Evolutionary conservation across 176 grass and related monocot genomes (phyloP).

Genomic region (Elaeis guineensis): DNA sequence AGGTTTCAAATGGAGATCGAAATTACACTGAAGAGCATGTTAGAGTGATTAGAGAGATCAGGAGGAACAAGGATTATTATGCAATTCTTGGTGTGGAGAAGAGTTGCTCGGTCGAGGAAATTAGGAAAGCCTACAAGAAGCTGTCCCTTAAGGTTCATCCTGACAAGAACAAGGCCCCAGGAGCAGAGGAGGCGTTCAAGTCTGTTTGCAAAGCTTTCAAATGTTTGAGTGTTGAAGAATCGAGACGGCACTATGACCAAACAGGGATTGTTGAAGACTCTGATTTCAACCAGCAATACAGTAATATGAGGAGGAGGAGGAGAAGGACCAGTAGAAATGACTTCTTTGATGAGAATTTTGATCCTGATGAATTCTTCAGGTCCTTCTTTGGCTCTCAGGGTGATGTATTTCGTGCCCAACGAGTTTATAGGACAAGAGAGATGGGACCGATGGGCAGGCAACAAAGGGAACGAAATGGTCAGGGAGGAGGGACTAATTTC

Average conservation of each 20-base stretch:
- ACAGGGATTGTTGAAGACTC: conserved; percentile 44
- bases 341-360: conserved; percentile 60
- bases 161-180: conserved; percentile 88
- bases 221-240: conserved; percentile 76
- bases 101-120: conserved; percentile 60
- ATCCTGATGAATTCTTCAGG: conserved; percentile 78
- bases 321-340: conserved; percentile 37
- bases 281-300: conserved; percentile 49
- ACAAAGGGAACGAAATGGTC: conserved; percentile 30
- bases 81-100: conserved; percentile 72
- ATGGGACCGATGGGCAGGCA: conserved; percentile 11
- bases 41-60: conserved; percentile 52
- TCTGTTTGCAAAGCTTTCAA: conserved; percentile 81
- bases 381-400: conserved; percentile 64
- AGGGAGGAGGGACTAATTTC: conserved; percentile 23
- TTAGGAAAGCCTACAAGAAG: conserved; percentile 79
- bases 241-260: conserved; percentile 59
- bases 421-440: conserved; percentile 41
- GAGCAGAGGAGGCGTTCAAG: conserved; percentile 92
- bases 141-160: conserved; percentile 87
- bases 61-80: conserved; percentile 81
- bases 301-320: conserved; percentile 37
- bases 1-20: conserved; percentile 28
- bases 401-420: conserved; percentile 31
- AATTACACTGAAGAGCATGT: conserved; percentile 59